phyloP scores from a whole-genome alignment of 148 eudicot genomes.

The Polygonum aviculare region DNA sequence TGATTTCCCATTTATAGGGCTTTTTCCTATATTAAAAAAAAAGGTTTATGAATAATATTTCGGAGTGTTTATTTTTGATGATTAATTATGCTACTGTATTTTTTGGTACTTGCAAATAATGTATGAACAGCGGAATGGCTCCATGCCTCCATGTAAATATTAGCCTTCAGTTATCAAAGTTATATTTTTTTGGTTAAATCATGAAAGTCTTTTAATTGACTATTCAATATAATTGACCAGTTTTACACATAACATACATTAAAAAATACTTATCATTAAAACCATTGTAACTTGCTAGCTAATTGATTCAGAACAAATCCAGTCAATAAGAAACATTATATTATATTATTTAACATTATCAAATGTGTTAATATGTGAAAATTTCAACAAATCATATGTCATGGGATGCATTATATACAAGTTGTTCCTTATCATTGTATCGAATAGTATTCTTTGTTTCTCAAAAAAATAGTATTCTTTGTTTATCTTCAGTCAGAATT shows the following conservation, averaged over 20 bases:
- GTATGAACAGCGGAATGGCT: not conserved
- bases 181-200: too few relatives aligned
- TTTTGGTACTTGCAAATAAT: not conserved
- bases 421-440: not conserved
- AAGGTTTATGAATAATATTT: not conserved
- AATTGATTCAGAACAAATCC: not conserved
- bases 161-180: too few relatives aligned
- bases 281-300: not conserved
- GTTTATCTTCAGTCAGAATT: not conserved
- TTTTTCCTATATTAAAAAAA: not conserved
- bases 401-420: not conserved
- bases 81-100: not conserved
- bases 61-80: not conserved
- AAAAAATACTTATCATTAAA: not conserved
- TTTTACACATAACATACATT: not conserved
- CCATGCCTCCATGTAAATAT: too few relatives aligned
- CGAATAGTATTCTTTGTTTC: not conserved
- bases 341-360: not conserved
- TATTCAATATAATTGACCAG: not conserved
- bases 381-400: conserved; percentile 1
- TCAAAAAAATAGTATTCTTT: not conserved
- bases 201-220: not conserved
- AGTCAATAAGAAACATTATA: not conserved
- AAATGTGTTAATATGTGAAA: not conserved
- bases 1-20: not conserved